phyloP scores from a whole-genome alignment of 1,139 yeast genomes.

The Scheffersomyces cryptocercus region DNA sequence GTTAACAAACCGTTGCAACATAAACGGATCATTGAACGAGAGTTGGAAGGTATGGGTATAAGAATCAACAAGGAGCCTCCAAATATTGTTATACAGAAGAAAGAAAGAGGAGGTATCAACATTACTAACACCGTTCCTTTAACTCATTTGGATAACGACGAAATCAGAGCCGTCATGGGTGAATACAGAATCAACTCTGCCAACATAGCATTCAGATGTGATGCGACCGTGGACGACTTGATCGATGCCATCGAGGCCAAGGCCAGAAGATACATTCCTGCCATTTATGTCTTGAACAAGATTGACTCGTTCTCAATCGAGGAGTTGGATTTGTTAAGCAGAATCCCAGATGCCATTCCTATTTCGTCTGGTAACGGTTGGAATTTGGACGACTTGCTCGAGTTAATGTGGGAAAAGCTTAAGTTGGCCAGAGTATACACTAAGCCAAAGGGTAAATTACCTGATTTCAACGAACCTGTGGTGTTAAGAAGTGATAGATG shows the following conservation, averaged over 20 bases:
- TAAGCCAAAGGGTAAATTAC: conserved; percentile 91
- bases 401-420: conserved; percentile 91
- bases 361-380: conserved; percentile 94
- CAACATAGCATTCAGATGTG: conserved; percentile 95
- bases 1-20: conserved; percentile 95
- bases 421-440: conserved; percentile 93
- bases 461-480: conserved; percentile 94
- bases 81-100: conserved; percentile 84
- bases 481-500: conserved; percentile 81
- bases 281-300: conserved; percentile 89
- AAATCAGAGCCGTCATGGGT: conserved; percentile 91
- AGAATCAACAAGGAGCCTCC: conserved; percentile 92
- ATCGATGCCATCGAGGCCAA: conserved; percentile 92
- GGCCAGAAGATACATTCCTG: conserved; percentile 91
- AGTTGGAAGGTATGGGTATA: conserved; percentile 95
- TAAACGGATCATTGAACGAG: conserved; percentile 89
- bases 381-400: conserved; percentile 93
- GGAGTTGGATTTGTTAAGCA: conserved; percentile 83
- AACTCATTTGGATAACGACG: conserved; percentile 88
- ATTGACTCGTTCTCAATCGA: conserved; percentile 93
- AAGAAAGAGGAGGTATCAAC: conserved; percentile 93
- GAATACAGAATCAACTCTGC: conserved; percentile 96
- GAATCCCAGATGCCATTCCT: conserved; percentile 96
- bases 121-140: conserved; percentile 92
- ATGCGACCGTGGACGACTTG: conserved; percentile 94